Conservation (phyloP, 1,284 basidiomycete species). For the Ustanciosporium gigantosporum region DNA sequence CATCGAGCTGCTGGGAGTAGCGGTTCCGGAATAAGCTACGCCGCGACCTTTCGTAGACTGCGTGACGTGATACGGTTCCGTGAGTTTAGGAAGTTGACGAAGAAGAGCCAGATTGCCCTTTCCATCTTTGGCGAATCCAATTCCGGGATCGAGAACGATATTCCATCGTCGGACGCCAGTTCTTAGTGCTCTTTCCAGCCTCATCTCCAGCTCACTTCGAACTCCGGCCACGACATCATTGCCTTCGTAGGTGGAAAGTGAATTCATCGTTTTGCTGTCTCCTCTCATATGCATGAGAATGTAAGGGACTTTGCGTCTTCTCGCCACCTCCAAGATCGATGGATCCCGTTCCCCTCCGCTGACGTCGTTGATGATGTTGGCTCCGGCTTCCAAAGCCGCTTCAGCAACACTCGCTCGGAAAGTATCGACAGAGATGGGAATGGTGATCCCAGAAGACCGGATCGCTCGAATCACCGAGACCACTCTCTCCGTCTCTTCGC, state of each 20-base stretch:
- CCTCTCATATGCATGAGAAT: conserved; percentile 92
- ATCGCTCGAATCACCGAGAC: conserved; percentile 66
- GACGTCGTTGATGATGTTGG: conserved; percentile 93
- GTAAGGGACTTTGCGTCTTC: conserved; percentile 65
- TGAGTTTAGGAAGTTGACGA: conserved; percentile 22
- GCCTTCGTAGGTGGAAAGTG: conserved; percentile 68
- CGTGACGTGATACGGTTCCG: conserved; percentile 14
- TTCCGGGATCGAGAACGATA: conserved; percentile 86
- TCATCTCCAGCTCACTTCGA: conserved; percentile 72
- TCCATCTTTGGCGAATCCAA: conserved; percentile 90
- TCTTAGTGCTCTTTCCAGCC: conserved; percentile 72
- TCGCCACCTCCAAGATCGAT: conserved; percentile 72
- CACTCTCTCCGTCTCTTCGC: conserved; percentile 72
- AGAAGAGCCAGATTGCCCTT: conserved; percentile 74
- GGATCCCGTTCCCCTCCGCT: conserved; percentile 69
- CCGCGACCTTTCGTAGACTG: conserved; percentile 26
- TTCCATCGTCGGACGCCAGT: conserved; percentile 86
- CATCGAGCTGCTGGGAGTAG: conserved; percentile 3
- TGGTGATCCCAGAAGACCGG: conserved; percentile 51
- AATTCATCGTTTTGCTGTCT: conserved; percentile 67
- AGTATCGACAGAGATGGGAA: conserved; percentile 86
- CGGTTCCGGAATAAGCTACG: conserved; percentile 9
- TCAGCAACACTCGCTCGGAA: conserved; percentile 83
- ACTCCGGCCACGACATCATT: conserved; percentile 74
- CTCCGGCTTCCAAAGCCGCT: conserved; percentile 78